Base-by-base conservation (phyloP, 257 asterid species). In the Lycium ferocissimum region DNA sequence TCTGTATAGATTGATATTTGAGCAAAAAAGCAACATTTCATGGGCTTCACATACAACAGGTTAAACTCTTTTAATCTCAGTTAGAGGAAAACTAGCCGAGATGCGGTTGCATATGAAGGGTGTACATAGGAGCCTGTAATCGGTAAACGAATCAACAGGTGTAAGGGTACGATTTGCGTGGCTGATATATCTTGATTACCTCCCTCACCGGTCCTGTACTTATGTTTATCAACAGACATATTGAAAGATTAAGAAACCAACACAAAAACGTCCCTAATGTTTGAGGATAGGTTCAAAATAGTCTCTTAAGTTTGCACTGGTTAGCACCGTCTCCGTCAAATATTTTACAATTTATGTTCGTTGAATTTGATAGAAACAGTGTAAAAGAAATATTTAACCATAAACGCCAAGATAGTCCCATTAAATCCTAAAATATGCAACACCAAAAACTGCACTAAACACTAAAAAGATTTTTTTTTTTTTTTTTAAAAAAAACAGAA, bases 1-100 rank as follows among this genome's bases (percentile, higher is more conserved):
- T 72, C 13, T n/a, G 80, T 58, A 72, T 43, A 71, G 10, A 43
- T 40, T 71, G 57, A 71, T 71, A 2, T 71, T 71, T 71, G 37
- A 43, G 17, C 51, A 4, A 17, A 0, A 72, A n/a, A 72, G 11
- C 58, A 43, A 72, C 57, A 43, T 45, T 72, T 72, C 37, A 72
- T 7, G 57, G 37, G 80, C 57, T 8, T 72, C 80, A 43, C 57
- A 40, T 40, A 40, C 1, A 71, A 40, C 7, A 6, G 35, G n/a
- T 18, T 17, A 43, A 71, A 43, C 33, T 40, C 5, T 70, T 26
- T 18, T 67, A 9, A 15, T 17, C 54, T 20, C 17, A 15, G 54
- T 2, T 40, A 71, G 56, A 71, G 56, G 35, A 14, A 43, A 15
- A 71, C 79, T 71, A 71, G 79, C 8, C 15, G 6, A 71, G 79